These are phyloP conservation scores for Aeminium ludgeri DNA, from an alignment of 495 filamentous ascomycete genomes.

Conservation along the genomic window DNA sequence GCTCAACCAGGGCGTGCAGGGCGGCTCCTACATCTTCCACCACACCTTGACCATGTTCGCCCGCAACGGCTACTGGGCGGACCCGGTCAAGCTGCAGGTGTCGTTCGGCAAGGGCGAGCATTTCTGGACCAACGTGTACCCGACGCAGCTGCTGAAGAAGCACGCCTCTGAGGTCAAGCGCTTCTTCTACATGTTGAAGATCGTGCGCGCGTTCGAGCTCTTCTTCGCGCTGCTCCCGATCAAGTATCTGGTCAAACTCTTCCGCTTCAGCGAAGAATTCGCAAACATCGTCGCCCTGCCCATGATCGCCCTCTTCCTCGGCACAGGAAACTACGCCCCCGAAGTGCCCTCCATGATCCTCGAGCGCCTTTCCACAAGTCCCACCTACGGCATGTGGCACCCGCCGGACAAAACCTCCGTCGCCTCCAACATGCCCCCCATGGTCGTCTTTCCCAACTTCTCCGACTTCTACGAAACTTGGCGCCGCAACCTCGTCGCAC, in stretches of 20 bases:
- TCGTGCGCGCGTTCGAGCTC: constrained; percentile 53
- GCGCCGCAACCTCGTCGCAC: constrained; percentile 39
- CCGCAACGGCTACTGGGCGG: constrained; percentile 46
- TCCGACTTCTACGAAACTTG: constrained; percentile 55
- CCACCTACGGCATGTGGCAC: constrained; percentile 63
- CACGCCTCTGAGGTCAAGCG: constrained; percentile 49
- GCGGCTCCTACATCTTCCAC: constrained; percentile 61
- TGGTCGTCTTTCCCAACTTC: constrained; percentile 69
- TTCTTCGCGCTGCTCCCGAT: constrained; percentile 61
- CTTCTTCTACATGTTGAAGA: constrained; percentile 45
- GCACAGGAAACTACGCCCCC: constrained; percentile 51
- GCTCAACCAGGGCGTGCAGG: constrained; percentile 78
- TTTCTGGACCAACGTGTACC: constrained; percentile 75
- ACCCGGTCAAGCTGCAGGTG: constrained; percentile 60
- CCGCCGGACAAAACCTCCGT: constrained; percentile 43
- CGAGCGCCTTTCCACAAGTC: constrained; percentile 59
- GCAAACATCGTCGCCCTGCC: constrained; percentile 55
- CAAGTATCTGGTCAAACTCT: constrained; percentile 48
- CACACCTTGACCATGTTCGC: constrained; percentile 69
- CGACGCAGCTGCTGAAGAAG: constrained; percentile 45
- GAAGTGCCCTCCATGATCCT: constrained; percentile 60
- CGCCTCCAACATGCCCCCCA: constrained; percentile 53
- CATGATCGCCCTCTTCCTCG: constrained; percentile 63
- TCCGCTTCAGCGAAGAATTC: constrained; percentile 59
- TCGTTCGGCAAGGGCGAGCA: constrained; percentile 60